phyloP scores from a whole-genome alignment of 179 eudicot species.

The Beta lomatogona region DNA sequence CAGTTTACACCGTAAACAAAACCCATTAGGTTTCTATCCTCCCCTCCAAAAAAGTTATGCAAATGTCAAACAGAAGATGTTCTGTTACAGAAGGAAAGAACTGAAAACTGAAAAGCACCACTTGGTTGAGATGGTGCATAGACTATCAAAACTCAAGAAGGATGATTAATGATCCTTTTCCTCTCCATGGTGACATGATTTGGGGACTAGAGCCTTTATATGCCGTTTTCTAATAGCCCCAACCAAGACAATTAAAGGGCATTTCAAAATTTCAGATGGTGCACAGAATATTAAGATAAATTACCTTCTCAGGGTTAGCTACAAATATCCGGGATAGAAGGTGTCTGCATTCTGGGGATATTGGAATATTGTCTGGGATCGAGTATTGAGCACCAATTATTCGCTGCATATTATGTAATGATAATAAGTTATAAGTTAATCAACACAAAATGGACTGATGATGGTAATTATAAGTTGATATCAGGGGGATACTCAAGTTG shows the following conservation, averaged over 20 bases:
- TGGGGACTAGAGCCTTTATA: too few species aligned
- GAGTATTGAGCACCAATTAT: constrained; percentile 54
- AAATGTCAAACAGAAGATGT: too few species aligned
- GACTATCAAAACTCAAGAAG: too few species aligned
- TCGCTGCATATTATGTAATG: constrained; percentile 43
- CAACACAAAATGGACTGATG: background rate
- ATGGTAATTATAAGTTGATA: background rate
- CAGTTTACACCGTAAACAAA: too few species aligned
- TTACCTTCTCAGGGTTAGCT: constrained; percentile 63
- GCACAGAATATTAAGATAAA: background rate
- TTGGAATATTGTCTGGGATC: constrained; percentile 47
- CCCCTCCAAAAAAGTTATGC: too few species aligned
- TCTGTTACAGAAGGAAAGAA: too few species aligned
- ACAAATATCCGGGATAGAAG: constrained; percentile 65
- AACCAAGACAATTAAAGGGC: background rate
- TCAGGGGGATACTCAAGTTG: background rate
- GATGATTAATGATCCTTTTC: too few species aligned
- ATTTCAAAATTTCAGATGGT: background rate
- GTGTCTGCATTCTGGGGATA: constrained; percentile 66
- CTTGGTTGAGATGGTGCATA: too few species aligned
- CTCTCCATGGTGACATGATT: too few species aligned
- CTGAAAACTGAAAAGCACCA: too few species aligned
- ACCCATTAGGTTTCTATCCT: too few species aligned
- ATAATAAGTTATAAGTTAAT: background rate
- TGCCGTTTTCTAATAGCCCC: too few species aligned